These are phyloP conservation scores for Albophoma yamanashiensis DNA, from an alignment of 2,329 filamentous ascomycete species.

Conservation along the genomic window DNA sequence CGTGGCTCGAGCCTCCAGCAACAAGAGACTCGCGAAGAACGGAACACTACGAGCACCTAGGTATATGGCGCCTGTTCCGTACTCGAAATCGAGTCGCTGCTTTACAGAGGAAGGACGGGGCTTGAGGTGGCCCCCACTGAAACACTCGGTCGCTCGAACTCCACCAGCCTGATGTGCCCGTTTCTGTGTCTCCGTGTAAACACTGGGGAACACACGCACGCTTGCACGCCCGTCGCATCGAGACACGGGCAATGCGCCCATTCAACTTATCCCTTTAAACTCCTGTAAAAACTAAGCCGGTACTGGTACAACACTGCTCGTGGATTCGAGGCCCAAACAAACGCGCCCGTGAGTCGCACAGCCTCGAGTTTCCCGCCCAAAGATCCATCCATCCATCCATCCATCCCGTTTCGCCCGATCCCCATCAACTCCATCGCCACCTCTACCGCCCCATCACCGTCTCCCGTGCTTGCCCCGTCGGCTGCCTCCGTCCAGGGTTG, in stretches of 20 bases:
- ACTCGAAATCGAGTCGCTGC: too few species aligned
- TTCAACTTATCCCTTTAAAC: not conserved
- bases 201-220: too few species aligned
- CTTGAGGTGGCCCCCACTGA: too few species aligned
- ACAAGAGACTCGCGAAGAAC: too few species aligned
- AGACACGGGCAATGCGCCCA: not conserved
- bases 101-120: too few species aligned
- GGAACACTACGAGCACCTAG: too few species aligned
- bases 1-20: too few species aligned
- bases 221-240: too few species aligned
- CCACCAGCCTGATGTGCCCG: too few species aligned
- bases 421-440: not conserved
- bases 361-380: not conserved
- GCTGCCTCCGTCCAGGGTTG: not conserved
- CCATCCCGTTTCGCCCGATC: not conserved
- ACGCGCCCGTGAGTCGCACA: not conserved
- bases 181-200: too few species aligned
- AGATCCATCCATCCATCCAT: not conserved
- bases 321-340: not conserved
- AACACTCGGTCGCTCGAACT: too few species aligned
- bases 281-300: not conserved
- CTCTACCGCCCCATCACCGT: not conserved
- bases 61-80: too few species aligned
- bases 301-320: not conserved
- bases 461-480: not conserved